A percentile compares a stretch with the other conserved stretches of the same genome.
Conservation (phyloP, 192 early-diverging fungal species). For the Tieghemiomyces parasiticus region DNA sequence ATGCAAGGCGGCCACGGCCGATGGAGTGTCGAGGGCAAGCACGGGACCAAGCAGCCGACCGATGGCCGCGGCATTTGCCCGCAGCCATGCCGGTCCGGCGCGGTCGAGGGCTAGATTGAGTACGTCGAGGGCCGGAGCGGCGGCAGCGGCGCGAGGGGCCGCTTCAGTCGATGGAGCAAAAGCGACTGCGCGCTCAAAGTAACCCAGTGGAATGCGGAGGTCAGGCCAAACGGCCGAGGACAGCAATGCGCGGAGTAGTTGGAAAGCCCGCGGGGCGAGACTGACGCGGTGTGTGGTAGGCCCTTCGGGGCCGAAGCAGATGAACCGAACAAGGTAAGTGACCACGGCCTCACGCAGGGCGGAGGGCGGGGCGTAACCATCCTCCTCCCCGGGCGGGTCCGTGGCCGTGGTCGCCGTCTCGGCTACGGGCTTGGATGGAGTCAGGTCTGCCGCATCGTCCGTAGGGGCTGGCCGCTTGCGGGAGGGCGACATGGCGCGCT, state of each 20-base stretch:
- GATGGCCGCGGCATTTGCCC: no score
- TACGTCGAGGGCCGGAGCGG: slow-evolving; percentile 57
- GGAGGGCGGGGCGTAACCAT: slow-evolving; percentile 28
- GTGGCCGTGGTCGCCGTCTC: not conserved
- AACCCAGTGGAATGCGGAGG: slow-evolving; percentile 41
- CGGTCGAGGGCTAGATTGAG: slow-evolving; percentile 41
- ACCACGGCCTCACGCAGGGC: slow-evolving; percentile 37
- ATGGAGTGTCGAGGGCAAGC: slow-evolving; percentile 61
- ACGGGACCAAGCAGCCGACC: no score
- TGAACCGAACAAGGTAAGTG: slow-evolving; percentile 49
- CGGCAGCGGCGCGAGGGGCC: slow-evolving; percentile 36
- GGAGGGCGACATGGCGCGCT: not conserved
- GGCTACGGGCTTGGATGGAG: not conserved
- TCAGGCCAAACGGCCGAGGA: slow-evolving; percentile 53
- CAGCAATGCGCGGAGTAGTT: slow-evolving; percentile 46
- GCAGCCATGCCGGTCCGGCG: slow-evolving; percentile 46
- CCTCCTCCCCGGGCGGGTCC: not conserved
- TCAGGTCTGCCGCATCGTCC: not conserved
- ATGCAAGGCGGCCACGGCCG: slow-evolving; percentile 52
- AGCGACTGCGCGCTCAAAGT: slow-evolving; percentile 61
- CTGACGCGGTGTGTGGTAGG: slow-evolving; percentile 27
- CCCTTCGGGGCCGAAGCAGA: slow-evolving; percentile 38
- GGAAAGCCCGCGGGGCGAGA: slow-evolving; percentile 41
- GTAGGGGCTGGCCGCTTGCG: not conserved
- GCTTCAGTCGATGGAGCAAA: slow-evolving; percentile 32